These are phyloP conservation scores for Tilletia horrida DNA, from an alignment of 1,284 basidiomycete genomes.

Conservation along the genomic window DNA sequence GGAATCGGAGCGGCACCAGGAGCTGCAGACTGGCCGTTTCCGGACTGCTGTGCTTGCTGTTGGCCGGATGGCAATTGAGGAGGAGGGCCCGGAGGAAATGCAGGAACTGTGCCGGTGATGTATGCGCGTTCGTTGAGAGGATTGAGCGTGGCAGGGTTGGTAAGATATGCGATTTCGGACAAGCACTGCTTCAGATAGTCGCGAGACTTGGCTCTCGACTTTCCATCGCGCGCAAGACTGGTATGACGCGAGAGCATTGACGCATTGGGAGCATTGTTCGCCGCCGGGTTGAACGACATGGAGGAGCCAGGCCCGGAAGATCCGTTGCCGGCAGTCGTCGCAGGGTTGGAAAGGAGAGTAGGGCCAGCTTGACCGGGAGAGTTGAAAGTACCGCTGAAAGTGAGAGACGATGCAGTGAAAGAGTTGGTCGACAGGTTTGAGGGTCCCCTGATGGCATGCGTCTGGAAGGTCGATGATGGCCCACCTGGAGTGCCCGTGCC, in stretches of 20 bases:
- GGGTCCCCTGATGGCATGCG: constrained; percentile 1
- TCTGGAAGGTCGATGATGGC: background rate
- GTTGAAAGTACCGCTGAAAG: constrained; percentile 23
- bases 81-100: constrained; percentile 22
- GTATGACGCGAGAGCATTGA: constrained; percentile 16
- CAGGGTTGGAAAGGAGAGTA: background rate
- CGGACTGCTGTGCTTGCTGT: constrained; percentile 19
- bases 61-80: background rate
- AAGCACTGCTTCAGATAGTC: constrained; percentile 95
- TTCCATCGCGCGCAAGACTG: constrained; percentile 71
- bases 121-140: constrained; percentile 62
- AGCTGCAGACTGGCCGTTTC: background rate
- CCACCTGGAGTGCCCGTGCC: background rate
- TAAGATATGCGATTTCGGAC: constrained; percentile 88
- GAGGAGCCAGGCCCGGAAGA: background rate
- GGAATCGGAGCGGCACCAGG: background rate
- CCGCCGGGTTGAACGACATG: background rate
- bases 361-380: background rate
- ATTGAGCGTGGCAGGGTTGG: constrained; percentile 92
- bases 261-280: background rate
- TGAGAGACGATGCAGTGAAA: constrained; percentile 12
- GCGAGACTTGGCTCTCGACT: constrained; percentile 85
- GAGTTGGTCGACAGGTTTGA: constrained; percentile 16
- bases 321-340: constrained; percentile 5
- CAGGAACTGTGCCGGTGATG: constrained; percentile 2